Evolutionary conservation across 805 yeast genomes (phyloP), one percentile per base, ranked within the genome.

Genomic region (Kazachstania martiniae): DNA sequence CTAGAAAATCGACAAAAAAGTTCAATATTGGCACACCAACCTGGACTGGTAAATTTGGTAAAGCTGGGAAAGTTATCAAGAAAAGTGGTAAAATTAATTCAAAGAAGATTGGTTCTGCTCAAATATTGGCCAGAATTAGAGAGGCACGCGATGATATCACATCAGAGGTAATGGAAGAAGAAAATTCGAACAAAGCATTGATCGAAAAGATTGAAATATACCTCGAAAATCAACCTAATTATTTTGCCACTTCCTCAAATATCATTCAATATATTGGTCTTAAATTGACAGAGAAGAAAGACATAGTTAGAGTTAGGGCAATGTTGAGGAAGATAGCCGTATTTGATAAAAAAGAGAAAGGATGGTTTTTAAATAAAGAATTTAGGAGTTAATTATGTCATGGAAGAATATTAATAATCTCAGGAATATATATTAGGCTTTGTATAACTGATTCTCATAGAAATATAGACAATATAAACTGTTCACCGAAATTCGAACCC

Each of bases 21-120:
- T 56, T 56, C 16, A 58, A 61, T 17, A 63, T 87, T 19, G 94
- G 94, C 4, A 76, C 80, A 0, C 97, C 96, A 0, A 89, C 98
- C 0, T 91, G 96, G 93, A 89, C 98, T 0, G 98, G 98, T 0
- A 72, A 72, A 43, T 84, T 78, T 63, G 98, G 98, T 0, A 55
- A 61, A 13, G 95, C 95, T 0, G 95, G 95, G 1, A 70, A 65
- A 42, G 56, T 63, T 19, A 60, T 59, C 0, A 59, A 40, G 29
- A 38, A 26, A 12, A 25, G 27, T 8, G 32, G 30, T 19, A 10
- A 22, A 10, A 25, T 21, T 27, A 22, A 14, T 12, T 31, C 28
- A 12, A 33, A 25, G 16, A 9, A 27, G 5, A 6, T 30, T 5
- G 51, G 53, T 1, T 53, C 58, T 3, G 25, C 46, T 1, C 39